Conservation (phyloP, 345 rosid species). For the Punica granatum region DNA sequence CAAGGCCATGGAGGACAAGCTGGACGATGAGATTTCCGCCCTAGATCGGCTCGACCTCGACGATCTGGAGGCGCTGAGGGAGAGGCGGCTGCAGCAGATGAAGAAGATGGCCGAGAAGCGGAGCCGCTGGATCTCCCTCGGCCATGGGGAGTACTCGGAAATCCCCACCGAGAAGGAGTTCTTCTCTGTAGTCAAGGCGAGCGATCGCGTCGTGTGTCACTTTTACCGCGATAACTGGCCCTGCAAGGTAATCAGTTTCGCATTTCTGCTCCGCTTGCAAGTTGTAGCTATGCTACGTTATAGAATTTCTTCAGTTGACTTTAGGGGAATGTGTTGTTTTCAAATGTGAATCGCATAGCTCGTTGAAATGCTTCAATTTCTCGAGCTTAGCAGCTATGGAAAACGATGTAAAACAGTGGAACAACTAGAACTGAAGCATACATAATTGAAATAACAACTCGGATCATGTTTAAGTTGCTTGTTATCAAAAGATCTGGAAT, state of each 20-base stretch:
- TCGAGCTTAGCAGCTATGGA: not conserved
- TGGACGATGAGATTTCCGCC: constrained; percentile 84
- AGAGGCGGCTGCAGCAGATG: constrained; percentile 82
- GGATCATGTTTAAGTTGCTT: not conserved
- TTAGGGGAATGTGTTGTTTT: not conserved
- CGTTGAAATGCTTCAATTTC: not conserved
- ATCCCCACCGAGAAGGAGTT: constrained; percentile 81
- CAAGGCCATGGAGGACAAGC: constrained; percentile 82
- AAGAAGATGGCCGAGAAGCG: constrained; percentile 92
- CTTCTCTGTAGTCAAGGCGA: constrained; percentile 76
- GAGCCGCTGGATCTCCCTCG: constrained; percentile 90
- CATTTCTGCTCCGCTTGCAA: not conserved
- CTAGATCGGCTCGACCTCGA: constrained; percentile 76
- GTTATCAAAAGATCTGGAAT: not conserved
- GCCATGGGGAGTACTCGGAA: constrained; percentile 89
- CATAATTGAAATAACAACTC: not conserved
- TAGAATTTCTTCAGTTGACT: not conserved
- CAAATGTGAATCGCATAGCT: not conserved
- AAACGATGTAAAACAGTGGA: not conserved
- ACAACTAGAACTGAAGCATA: not conserved
- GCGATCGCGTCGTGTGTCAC: constrained; percentile 94
- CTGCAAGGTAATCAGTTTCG: constrained; percentile 51
- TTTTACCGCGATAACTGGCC: constrained; percentile 99
- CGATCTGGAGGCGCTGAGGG: constrained; percentile 76
- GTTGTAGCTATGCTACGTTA: not conserved